A percentile compares a stretch with the other conserved stretches of the same genome.
Conservation (phyloP, 176 grass and related monocot species). For the Rhynchospora breviuscula region DNA sequence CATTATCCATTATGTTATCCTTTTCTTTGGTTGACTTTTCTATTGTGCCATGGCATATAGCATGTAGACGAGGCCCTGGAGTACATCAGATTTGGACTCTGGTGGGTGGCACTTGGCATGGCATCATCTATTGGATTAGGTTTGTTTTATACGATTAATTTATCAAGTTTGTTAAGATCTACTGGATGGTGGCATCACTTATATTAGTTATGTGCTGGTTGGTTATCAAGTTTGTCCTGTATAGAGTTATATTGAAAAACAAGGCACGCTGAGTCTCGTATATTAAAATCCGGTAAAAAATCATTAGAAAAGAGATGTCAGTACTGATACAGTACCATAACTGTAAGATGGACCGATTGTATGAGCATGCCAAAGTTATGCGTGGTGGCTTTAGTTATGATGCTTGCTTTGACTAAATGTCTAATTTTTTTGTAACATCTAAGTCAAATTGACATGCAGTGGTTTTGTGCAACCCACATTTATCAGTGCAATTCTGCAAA, state of each 20-base stretch:
- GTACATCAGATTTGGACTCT: constrained; percentile 71
- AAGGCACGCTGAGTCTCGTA: not conserved
- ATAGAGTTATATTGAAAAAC: not conserved
- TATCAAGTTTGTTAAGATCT: not conserved
- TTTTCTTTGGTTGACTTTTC: constrained; percentile 8
- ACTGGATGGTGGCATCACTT: not conserved
- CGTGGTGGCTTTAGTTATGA: not conserved
- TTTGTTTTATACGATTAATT: constrained; percentile 30
- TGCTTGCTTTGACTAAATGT: not conserved
- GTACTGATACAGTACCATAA: not conserved
- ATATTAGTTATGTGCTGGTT: not conserved
- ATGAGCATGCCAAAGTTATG: not conserved
- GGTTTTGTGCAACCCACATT: not conserved
- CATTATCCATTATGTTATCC: not conserved
- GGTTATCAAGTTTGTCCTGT: not conserved
- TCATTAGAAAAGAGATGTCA: not conserved
- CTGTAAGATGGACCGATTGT: not conserved
- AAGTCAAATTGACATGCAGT: not conserved
- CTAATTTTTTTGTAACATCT: constrained; percentile 6
- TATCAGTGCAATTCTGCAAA: not conserved
- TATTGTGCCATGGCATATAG: constrained; percentile 41
- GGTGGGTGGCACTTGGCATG: constrained; percentile 90
- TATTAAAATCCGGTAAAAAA: not conserved
- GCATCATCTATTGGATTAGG: constrained; percentile 97
- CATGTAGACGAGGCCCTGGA: constrained; percentile 70